Evolutionary conservation across 1,139 yeast species (phyloP), one percentile per base, ranked within the genome.

Genomic region (Wickerhamomyces sp.): DNA sequence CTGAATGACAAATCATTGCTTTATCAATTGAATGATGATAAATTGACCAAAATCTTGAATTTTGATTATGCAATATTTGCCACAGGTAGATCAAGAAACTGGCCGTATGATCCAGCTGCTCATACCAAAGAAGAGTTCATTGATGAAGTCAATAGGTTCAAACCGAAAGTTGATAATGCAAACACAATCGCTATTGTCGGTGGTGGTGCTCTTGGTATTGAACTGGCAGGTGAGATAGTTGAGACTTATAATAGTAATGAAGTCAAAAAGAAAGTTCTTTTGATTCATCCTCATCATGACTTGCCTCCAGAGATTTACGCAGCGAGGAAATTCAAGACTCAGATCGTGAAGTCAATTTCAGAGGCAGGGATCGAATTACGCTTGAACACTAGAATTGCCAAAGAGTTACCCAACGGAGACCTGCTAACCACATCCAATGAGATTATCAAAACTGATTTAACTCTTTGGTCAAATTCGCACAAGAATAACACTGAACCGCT

Each of bases 101-200:
- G 79, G 79, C 84, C 83, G 11, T 71, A 76, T 34, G 76, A 78
- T 23, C 83, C 83, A 6, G 54, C 60, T 18, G 72, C 61, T 3
- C 40, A 43, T 10, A 58, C 61, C 4, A 55, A 54, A 30, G 50
- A 55, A 18, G 54, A 52, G 10, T 63, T 56, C 41, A 42, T 54
- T 7, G 43, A 50, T 15, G 70, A 66, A 45, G 63, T 65, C 62
- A 34, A 42, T 7, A 40, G 46, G 15, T 50, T 60, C 15, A 41
- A 68, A 34, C 45, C 42, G 6, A 51, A 50, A 18, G 49, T 57
- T 15, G 48, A 45, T 6, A 37, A 37, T 2, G 60, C 64, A 1
- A 48, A 56, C 15, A 52, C 46, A 5, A 53, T 63, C 31, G 55
- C 55, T 10, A 48, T 63, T 27, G 52, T 63, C 32, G 67, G 67